A percentile compares a stretch with the other conserved stretches of the same genome.
These are phyloP conservation scores for Immersiporthe knoxdaviesiana DNA, from an alignment of 2,329 filamentous ascomycete genomes.

Conservation along the genomic window DNA sequence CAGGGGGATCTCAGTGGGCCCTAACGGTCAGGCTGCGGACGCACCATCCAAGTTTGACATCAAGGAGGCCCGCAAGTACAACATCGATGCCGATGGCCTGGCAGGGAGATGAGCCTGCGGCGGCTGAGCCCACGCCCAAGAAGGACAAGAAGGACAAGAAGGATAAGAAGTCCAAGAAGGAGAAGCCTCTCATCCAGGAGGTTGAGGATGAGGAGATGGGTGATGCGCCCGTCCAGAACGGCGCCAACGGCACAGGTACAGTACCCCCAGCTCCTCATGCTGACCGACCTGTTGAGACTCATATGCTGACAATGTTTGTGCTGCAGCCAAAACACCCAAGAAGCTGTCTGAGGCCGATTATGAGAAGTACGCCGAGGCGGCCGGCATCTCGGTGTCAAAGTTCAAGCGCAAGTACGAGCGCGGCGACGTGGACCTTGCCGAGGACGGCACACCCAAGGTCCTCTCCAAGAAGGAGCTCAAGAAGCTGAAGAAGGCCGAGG, in stretches of 20 bases:
- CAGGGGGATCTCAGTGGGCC: constrained; percentile 74
- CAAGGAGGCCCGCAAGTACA: constrained; percentile 93
- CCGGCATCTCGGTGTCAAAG: constrained; percentile 73
- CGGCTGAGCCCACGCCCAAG: constrained; percentile 37
- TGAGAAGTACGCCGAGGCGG: constrained; percentile 64
- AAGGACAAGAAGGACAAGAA: constrained; percentile 40
- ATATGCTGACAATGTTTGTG: constrained; percentile 20
- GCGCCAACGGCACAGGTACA: constrained; percentile 23
- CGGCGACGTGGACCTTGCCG: constrained; percentile 70
- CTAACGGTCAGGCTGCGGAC: constrained; percentile 66
- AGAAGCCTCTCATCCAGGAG: constrained; percentile 45
- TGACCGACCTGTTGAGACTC: constrained; percentile 31
- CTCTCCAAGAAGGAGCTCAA: constrained; percentile 78
- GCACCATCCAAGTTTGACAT: constrained; percentile 82
- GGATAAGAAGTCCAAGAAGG: constrained; percentile 50
- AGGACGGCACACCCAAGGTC: constrained; percentile 67
- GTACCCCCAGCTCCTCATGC: constrained; percentile 34
- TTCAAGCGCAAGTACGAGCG: constrained; percentile 79
- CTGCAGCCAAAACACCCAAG: constrained; percentile 39
- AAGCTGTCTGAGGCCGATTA: constrained; percentile 61
- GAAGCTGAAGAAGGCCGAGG: constrained; percentile 67
- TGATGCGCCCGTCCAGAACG: constrained; percentile 31
- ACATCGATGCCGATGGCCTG: constrained; percentile 88
- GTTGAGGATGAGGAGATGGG: constrained; percentile 36
- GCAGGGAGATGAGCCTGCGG: constrained; percentile 67